phyloP scores from a whole-genome alignment of 2,329 filamentous ascomycete genomes.

The Tolypocladium sp. region DNA sequence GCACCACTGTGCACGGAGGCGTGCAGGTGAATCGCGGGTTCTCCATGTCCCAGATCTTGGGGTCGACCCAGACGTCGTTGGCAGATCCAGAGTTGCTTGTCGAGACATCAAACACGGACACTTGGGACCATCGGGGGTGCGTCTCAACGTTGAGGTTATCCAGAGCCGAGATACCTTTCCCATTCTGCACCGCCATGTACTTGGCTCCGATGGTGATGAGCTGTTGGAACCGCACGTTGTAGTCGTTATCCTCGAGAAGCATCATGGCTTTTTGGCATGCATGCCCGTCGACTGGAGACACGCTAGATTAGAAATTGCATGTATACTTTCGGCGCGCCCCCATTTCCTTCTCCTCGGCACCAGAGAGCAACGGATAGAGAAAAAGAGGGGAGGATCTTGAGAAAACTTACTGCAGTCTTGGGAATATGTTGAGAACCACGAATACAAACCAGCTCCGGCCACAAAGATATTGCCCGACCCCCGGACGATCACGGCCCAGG shows the following conservation, averaged over 20 bases:
- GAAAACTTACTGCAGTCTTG: too few relatives aligned
- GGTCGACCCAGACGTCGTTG: constrained; percentile 6
- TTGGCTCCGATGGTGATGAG: constrained; percentile 19
- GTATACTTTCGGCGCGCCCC: too few relatives aligned
- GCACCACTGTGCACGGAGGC: background rate
- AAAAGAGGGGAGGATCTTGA: too few relatives aligned
- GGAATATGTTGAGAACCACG: background rate
- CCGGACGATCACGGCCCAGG: constrained; percentile 12
- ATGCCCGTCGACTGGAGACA: background rate
- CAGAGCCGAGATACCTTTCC: constrained; percentile 13
- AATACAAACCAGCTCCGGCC: constrained; percentile 15
- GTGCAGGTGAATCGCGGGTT: constrained; percentile 16
- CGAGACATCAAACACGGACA: constrained; percentile 14
- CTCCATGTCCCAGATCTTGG: constrained; percentile 19
- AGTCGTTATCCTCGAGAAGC: constrained; percentile 7
- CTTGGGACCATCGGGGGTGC: constrained; percentile 19
- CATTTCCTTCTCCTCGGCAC: constrained; percentile 8
- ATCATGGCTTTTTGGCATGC: constrained; percentile 13
- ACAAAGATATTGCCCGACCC: constrained; percentile 11
- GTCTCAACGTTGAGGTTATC: constrained; percentile 18
- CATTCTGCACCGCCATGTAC: constrained; percentile 13
- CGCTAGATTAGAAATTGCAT: too few relatives aligned
- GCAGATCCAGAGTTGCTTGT: constrained; percentile 4
- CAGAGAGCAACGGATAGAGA: background rate
- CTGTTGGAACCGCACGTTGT: constrained; percentile 11